These are phyloP conservation scores for Debaryomycetaceae sp. DNA, from an alignment of 1,139 yeast species.

Conservation along the genomic window DNA sequence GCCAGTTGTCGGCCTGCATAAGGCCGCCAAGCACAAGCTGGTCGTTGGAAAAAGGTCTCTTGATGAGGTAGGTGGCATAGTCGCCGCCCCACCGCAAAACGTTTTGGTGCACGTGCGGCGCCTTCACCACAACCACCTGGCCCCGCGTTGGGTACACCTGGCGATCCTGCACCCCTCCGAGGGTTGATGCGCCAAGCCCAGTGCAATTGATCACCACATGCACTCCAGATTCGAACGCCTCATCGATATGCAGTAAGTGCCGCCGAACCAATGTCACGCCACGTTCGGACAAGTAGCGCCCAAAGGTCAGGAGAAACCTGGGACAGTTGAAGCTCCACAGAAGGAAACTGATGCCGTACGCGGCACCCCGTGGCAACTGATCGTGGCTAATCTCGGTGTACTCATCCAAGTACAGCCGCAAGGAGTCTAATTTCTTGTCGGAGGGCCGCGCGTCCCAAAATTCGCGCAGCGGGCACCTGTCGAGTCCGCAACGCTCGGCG, in stretches of 20 bases:
- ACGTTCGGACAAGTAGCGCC: conserved; percentile 29
- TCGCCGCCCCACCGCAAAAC: conserved; percentile 48
- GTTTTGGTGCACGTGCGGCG: conserved; percentile 51
- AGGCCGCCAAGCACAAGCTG: conserved; percentile 68
- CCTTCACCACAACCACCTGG: conserved; percentile 60
- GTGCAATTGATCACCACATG: conserved; percentile 60
- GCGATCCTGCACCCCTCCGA: conserved; percentile 56
- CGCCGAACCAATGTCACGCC: conserved; percentile 50
- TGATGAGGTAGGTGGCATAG: conserved; percentile 62
- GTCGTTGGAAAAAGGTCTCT: conserved; percentile 59
- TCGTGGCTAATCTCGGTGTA: conserved; percentile 26
- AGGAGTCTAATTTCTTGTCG: conserved; percentile 37
- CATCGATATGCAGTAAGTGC: conserved; percentile 47
- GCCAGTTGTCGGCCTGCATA: conserved; percentile 55
- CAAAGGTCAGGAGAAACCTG: conserved; percentile 43
- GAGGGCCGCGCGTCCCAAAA: conserved; percentile 48
- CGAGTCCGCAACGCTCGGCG: conserved; percentile 49
- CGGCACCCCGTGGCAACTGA: conserved; percentile 44
- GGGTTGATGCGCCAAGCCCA: conserved; percentile 56
- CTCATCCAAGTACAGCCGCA: conserved; percentile 43
- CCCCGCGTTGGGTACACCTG: conserved; percentile 61
- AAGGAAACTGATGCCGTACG: conserved; percentile 49
- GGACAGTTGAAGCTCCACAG: conserved; percentile 73
- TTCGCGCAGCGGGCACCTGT: conserved; percentile 49
- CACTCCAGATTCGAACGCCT: conserved; percentile 38